Base-by-base conservation (phyloP, 2,329 filamentous ascomycete genomes). In the Ophiosphaerella narmari region DNA sequence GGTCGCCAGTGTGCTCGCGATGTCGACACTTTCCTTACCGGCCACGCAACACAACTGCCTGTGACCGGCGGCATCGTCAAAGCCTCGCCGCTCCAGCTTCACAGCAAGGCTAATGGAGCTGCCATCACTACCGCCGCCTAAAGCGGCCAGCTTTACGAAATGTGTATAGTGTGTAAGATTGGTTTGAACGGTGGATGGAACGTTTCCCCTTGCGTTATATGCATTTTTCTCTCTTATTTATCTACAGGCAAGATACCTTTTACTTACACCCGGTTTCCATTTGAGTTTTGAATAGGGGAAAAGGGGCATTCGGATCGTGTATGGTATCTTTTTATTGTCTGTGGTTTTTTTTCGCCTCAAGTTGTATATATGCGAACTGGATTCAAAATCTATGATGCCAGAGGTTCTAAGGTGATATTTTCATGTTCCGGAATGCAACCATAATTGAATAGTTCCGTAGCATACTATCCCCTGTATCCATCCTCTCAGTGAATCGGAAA, bases 61-160 rank as follows among this genome's bases (percentile, higher is more conserved):
- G 89, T 96, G 47, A 96, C 92, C 31, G 93, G 93, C 70, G 93
- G 93, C 72, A 96, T 97, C 63, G 82, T 96, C 60, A 94, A 93
- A 80, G 44, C 44, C 34, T 47, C 50, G 29, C 55, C 55, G 18
- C 48, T 59, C 1, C 49, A 51, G 48, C 47, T 55, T 2, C 49
- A 50, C 52, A 52, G 66, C 63, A 77, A 77, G 62, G 61, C 61
- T 39, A 70, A 73, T 43, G 71, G 66, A 12, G 70, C 66, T 13
- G 68, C 72, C 1, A 55, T 75, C 44, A 66, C 69, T 21, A 71
- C 68, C 29, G 65, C 73, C 6, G 72, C 74, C 34, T 70, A 60
- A 56, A 55, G 5, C 7, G 16, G 11, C 24, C 18, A 36, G 24
- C 45, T 50, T 45, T 44, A 32, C 54, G 39, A 51, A 50, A 35